Base-by-base conservation (phyloP, 306 rosid genomes). In the Vigna hirtella region DNA sequence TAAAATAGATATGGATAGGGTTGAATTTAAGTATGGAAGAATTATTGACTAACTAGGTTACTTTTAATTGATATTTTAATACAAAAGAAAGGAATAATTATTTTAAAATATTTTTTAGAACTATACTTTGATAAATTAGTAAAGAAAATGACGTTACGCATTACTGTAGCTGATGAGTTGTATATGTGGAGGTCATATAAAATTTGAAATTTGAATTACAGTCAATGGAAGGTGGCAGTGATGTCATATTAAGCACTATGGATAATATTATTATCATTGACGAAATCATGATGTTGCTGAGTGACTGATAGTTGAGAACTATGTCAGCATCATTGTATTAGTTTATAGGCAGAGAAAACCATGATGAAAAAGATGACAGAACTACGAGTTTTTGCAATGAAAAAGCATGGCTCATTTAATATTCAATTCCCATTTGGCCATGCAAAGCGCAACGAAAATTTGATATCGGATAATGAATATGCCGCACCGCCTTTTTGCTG, bases 211-310 rank as follows among this genome's bases (percentile, higher is more conserved):
- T 59, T 74, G 18, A 59, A 47, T 62, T 47, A 38, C n/a, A 74
- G 24, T 28, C 4, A 15, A 48, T 32, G 36, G 17, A 74, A 45
- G 34, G 59, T 3, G 7, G 26, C 5, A 6, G 16, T 55, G 78
- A 72, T 40, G 66, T 51, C 78, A 51, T 16, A 62, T 4, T 72
- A 28, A 65, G 47, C 52, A 55, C n/a, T 42, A 76, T 61, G 52
- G 61, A 55, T 59, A 58, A 81, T 20, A 59, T 66, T 45, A 59
- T 74, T 69, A 66, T 66, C 5, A n/a, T 57, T 57, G 67, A 18
- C 61, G 22, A 62, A 80, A 50, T 65, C 16, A 16, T 16, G 49
- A 24, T 9, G 8, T 52, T 3, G 45, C 28, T 26, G 36, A 30
- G 62, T 69, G 68, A 7, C 4, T 55, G 14, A 28, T 62, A 36